Percentiles rank a stretch among this genome's conserved stretches.
Conservation (phyloP, 352 stramenopile species). For the Pythium biforme region DNA sequence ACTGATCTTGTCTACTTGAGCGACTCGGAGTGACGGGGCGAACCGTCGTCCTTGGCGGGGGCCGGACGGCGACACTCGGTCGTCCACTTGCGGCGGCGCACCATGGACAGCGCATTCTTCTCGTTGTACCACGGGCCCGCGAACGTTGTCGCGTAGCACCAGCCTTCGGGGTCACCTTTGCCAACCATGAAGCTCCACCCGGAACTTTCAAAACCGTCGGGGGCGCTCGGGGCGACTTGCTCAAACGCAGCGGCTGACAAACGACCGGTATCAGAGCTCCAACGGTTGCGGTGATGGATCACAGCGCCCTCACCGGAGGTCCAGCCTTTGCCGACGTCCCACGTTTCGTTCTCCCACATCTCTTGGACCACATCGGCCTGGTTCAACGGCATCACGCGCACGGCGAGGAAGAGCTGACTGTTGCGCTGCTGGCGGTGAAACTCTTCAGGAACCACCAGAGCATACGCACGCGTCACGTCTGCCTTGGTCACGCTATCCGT, state of each 20-base stretch:
- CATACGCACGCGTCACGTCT: constrained; percentile 1
- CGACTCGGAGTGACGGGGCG: not conserved
- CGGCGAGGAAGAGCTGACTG: constrained; percentile 24
- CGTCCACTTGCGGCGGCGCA: constrained; percentile 34
- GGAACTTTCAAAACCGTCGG: constrained; percentile 18
- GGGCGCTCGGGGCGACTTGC: constrained; percentile 24
- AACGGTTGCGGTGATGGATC: constrained; percentile 20
- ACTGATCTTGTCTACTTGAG: not conserved
- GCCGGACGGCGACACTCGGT: not conserved
- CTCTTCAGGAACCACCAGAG: constrained; percentile 17
- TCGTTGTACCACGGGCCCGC: constrained; percentile 36
- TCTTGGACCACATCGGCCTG: constrained; percentile 25
- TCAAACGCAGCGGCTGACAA: constrained; percentile 28
- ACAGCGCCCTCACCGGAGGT: constrained; percentile 15
- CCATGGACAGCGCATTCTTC: constrained; percentile 18
- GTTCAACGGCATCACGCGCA: constrained; percentile 26
- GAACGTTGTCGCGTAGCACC: constrained; percentile 38
- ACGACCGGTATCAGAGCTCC: constrained; percentile 29
- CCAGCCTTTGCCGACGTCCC: constrained; percentile 29
- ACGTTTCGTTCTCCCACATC: constrained; percentile 45
- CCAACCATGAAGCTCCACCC: constrained; percentile 34
- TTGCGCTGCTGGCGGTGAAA: constrained; percentile 13
- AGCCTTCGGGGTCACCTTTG: constrained; percentile 38
- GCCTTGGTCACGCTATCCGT: constrained; percentile 1
- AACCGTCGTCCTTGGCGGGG: not conserved